These are phyloP conservation scores for Ichthyophthirius multifiliis DNA, from an alignment of 169 alveolate species.

Conservation along the genomic window DNA sequence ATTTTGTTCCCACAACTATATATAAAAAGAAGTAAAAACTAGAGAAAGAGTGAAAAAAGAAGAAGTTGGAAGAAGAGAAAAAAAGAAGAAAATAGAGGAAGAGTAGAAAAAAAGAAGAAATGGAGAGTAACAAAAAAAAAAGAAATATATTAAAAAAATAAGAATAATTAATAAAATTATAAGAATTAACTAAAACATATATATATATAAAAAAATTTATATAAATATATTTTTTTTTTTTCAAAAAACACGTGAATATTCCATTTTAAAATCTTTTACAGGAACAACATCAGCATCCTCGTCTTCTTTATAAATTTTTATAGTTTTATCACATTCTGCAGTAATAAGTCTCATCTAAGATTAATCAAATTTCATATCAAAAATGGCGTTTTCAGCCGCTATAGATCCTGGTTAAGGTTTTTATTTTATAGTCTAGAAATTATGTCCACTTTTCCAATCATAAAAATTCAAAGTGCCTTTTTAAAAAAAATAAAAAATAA, in stretches of 20 bases:
- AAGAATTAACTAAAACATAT: no score
- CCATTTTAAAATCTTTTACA: slow-evolving; percentile 37
- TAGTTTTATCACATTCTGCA: slow-evolving; percentile 98
- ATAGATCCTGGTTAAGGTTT: slow-evolving; percentile 97
- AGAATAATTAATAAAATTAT: no score
- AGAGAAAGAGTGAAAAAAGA: no score
- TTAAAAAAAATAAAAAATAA: background rate
- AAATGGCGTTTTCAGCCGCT: slow-evolving; percentile 95
- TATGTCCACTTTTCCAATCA: slow-evolving; percentile 97
- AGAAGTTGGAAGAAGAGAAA: no score
- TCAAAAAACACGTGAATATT: slow-evolving; percentile 10
- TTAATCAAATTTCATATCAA: slow-evolving; percentile 91
- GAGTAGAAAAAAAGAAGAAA: no score
- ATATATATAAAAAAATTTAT: no score
- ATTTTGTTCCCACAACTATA: no score
- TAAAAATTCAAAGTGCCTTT: slow-evolving; percentile 89
- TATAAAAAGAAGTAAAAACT: no score
- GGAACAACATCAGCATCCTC: slow-evolving; percentile 75
- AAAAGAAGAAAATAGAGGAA: no score
- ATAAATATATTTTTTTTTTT: background rate
- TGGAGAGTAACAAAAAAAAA: no score
- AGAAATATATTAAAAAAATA: no score
- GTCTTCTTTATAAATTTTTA: slow-evolving; percentile 90
- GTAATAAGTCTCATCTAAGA: slow-evolving; percentile 88
- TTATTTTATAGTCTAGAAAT: slow-evolving; percentile 89